Evolutionary conservation across 805 yeast species (phyloP), one percentile per base, ranked within the genome.

Genomic region (Wickerhamiella australiensis): DNA sequence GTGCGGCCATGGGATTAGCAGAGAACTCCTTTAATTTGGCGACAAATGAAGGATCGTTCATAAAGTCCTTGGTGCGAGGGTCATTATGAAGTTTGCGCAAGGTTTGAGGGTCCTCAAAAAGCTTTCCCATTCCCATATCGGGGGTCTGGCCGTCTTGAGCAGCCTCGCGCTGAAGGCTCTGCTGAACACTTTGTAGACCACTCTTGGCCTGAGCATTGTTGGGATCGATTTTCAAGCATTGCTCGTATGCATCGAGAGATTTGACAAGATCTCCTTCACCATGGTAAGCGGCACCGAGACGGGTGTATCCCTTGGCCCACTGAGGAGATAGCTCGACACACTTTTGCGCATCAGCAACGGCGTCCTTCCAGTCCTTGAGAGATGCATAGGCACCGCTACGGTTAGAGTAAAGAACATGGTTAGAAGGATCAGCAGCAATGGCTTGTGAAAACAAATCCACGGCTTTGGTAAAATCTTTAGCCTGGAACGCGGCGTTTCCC

Each of bases 281-380:
- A 60, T 73, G 81, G 46, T 81, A 78, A 27, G 98, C 98, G 56
- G 96, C 88, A 52, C 85, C 99, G 33, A 83, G 82, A 67, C 99
- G 80, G 61, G 80, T 83, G 72, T 83, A 85, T 44, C 97, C 98
- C 68, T 92, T 92, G 20, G 96, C 87, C 97, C 97, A 92, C 2
- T 81, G 56, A 13, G 87, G 80, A 56, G 84, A 85, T 67, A 87
- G 79, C 59, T 77, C 74, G 49, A 83, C 79, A 68, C 95, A 83
- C 61, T 82, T 77, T 52, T 84, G 68, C 15, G 97, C 98, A 65
- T 92, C 98, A 42, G 72, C 70, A 53, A 86, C 71, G 3, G 97
- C 98, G 52, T 79, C 69, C 20, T 65, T 65, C 61, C 80, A 92
- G 59, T 87, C 69, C 61, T 79, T 78, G 68, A 79, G 67, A 5